Percentiles rank a stretch among this genome's conserved stretches.
Conservation (phyloP, 148 eudicot genomes). For the Cornus florida region DNA sequence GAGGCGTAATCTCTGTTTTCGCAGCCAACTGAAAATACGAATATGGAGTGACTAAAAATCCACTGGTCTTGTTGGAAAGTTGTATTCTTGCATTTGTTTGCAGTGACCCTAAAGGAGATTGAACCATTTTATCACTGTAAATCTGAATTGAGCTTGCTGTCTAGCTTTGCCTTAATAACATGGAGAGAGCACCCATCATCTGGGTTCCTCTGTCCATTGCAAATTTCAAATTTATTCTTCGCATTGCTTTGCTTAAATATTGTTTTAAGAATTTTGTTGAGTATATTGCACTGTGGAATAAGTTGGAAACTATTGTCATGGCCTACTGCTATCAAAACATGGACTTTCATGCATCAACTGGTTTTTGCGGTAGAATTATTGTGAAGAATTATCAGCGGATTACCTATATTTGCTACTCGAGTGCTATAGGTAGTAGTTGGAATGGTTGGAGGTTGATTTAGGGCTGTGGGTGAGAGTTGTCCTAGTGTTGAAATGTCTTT, state of each 20-base stretch:
- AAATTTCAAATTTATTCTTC: too few species aligned
- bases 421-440: background rate
- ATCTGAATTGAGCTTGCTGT: background rate
- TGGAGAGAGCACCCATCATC: background rate
- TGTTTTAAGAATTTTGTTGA: background rate
- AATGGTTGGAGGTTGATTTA: background rate
- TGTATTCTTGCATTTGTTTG: background rate
- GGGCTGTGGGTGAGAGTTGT: background rate
- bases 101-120: too few species aligned
- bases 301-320: background rate
- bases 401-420: too few species aligned
- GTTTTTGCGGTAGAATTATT: too few species aligned
- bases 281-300: background rate
- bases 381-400: too few species aligned
- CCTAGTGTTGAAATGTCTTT: background rate
- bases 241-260: background rate
- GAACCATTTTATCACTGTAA: too few species aligned
- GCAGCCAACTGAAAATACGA: too few species aligned
- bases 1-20: too few species aligned
- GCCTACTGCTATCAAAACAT: background rate
- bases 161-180: background rate
- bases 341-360: too few species aligned
- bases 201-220: background rate
- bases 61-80: background rate
- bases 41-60: background rate